phyloP scores from a whole-genome alignment of 2,329 filamentous ascomycete genomes.

The Cryphonectria parasitica region DNA sequence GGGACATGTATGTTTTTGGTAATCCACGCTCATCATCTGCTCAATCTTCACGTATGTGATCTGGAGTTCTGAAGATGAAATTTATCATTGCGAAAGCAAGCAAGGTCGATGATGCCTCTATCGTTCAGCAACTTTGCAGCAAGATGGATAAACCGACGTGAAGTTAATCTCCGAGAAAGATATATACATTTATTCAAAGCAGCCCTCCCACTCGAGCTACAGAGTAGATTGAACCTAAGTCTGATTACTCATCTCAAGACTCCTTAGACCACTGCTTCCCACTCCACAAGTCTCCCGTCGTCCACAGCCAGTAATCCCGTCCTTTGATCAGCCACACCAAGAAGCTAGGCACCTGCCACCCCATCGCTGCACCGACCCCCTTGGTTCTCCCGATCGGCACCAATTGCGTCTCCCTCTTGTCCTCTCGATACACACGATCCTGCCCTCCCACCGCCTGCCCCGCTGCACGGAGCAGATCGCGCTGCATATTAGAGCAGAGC shows the following conservation, averaged over 20 bases:
- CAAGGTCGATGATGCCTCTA: neutral
- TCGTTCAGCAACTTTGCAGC: neutral
- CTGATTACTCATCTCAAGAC: neutral
- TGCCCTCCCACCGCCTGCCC: constrained; percentile 33
- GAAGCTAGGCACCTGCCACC: constrained; percentile 47
- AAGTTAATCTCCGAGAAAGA: no score
- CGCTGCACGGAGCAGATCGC: constrained; percentile 48
- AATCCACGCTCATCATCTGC: no score
- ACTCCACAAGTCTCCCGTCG: constrained; percentile 51
- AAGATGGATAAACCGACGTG: neutral
- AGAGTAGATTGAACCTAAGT: neutral
- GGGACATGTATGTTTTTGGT: no score
- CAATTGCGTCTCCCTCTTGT: constrained; percentile 49
- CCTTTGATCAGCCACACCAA: constrained; percentile 55
- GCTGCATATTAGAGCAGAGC: constrained; percentile 52
- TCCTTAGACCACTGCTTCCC: constrained; percentile 56
- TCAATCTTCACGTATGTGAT: neutral
- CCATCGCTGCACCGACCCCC: constrained; percentile 50
- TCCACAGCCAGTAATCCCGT: constrained; percentile 56
- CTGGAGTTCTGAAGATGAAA: neutral
- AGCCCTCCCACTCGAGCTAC: no score
- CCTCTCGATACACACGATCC: constrained; percentile 46
- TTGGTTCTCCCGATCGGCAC: constrained; percentile 51
- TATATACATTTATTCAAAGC: no score
- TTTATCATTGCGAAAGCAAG: neutral